A percentile compares a stretch with the other conserved stretches of the same genome.
Conservation (phyloP, 371 early-diverging fungal genomes). For the Haplosporangium sp. region DNA sequence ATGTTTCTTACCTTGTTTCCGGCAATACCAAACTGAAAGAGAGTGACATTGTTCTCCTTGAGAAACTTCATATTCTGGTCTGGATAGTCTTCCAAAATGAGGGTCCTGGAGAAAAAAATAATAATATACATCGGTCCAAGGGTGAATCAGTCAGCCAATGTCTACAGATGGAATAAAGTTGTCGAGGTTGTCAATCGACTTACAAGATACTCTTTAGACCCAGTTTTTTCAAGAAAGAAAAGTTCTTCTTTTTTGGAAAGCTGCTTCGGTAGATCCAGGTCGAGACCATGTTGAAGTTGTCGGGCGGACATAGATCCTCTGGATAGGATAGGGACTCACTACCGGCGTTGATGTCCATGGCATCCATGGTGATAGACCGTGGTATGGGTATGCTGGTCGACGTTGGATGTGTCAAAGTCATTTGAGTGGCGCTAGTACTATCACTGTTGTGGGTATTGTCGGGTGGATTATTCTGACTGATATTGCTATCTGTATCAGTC, state of each 20-base stretch:
- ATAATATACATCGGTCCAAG: no score
- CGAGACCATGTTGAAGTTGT: slow-evolving; percentile 94
- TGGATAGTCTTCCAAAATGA: slow-evolving; percentile 96
- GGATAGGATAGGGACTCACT: slow-evolving; percentile 54
- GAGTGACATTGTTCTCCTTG: slow-evolving; percentile 82
- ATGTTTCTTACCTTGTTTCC: slow-evolving; percentile 86
- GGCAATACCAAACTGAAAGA: slow-evolving; percentile 95
- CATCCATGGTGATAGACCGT: slow-evolving; percentile 31
- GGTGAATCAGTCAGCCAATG: background rate
- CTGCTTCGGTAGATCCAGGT: slow-evolving; percentile 92
- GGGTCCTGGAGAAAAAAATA: slow-evolving; percentile 65
- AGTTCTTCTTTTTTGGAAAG: slow-evolving; percentile 90
- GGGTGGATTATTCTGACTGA: no score
- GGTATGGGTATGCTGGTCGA: slow-evolving; percentile 30
- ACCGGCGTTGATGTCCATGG: slow-evolving; percentile 27
- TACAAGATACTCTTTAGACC: slow-evolving; percentile 91
- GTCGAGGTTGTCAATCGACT: slow-evolving; percentile 11
- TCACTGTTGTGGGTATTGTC: background rate
- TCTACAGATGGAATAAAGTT: background rate
- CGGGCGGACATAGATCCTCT: slow-evolving; percentile 85
- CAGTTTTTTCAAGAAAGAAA: slow-evolving; percentile 89
- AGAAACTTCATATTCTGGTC: slow-evolving; percentile 91
- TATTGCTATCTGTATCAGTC: no score
- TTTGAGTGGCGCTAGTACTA: background rate
- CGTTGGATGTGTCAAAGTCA: background rate